Evolutionary conservation across 495 filamentous ascomycete species (phyloP).

Genomic region (Aspergillus ostianus): DNA sequence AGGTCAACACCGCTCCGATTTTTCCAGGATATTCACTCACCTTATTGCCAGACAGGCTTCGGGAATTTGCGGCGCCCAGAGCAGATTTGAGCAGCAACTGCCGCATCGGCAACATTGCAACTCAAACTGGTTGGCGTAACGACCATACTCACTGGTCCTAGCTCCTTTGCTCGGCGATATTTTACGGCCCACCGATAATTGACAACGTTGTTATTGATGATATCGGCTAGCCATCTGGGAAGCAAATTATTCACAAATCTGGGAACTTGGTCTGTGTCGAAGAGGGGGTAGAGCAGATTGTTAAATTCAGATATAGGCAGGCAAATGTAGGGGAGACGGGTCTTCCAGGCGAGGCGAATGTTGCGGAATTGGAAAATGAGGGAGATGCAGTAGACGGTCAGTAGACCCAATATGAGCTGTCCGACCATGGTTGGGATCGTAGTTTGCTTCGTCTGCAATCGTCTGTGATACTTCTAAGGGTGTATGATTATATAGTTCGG

Average conservation of each 20-base stretch:
- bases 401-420: neutral
- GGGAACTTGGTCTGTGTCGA: constrained; percentile 2
- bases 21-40: constrained; percentile 15
- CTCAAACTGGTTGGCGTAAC: constrained; percentile 41
- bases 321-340: constrained; percentile 33
- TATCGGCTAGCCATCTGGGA: constrained; percentile 1
- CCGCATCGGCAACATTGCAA: constrained; percentile 40
- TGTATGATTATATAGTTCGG: too few species aligned
- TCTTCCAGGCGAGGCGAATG: constrained; percentile 23
- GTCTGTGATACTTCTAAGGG: too few species aligned
- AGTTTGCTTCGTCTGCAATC: neutral
- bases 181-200: constrained; percentile 30
- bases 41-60: constrained; percentile 38
- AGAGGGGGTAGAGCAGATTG: constrained; percentile 25
- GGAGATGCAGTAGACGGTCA: neutral
- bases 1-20: neutral
- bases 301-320: constrained; percentile 32
- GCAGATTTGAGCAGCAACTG: constrained; percentile 33
- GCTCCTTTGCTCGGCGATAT: constrained; percentile 32
- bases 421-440: constrained; percentile 4
- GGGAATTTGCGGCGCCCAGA: constrained; percentile 38
- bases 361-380: constrained; percentile 11
- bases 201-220: neutral
- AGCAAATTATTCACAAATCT: constrained; percentile 10
- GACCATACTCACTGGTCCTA: constrained; percentile 38